Evolutionary conservation across 208 protist species (phyloP).

Genomic region (Histomonas meleagridis): DNA sequence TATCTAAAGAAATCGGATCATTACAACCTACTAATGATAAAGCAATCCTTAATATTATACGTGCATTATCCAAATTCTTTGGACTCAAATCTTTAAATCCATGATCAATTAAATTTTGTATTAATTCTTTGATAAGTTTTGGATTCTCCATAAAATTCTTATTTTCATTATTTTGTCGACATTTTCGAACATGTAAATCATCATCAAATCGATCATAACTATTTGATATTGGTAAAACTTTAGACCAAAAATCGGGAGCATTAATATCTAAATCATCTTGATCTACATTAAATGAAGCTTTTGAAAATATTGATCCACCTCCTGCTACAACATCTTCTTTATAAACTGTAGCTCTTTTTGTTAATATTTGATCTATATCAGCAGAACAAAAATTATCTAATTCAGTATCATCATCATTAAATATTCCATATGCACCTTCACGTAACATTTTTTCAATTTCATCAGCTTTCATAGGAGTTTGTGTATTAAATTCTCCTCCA

Average conservation of each 20-base stretch:
- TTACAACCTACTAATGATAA: too few species aligned
- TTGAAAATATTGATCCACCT: not conserved
- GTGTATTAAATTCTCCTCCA: not conserved
- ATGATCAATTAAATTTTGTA: too few species aligned
- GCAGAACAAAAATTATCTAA: not conserved
- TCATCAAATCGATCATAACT: too few species aligned
- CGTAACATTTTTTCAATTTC: slow-evolving; percentile 40
- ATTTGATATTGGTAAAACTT: not conserved
- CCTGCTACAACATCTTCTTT: not conserved
- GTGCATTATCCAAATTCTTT: too few species aligned
- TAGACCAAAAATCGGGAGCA: slow-evolving; percentile 8
- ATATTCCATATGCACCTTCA: slow-evolving; percentile 35
- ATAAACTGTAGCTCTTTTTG: not conserved
- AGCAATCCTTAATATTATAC: too few species aligned
- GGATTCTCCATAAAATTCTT: too few species aligned
- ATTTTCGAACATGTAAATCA: too few species aligned
- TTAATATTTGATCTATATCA: slow-evolving; percentile 27
- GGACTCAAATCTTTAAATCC: too few species aligned
- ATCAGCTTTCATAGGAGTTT: not conserved
- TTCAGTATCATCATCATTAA: slow-evolving; percentile 33
- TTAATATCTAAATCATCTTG: not conserved
- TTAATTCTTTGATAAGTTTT: too few species aligned
- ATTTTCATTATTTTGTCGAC: too few species aligned
- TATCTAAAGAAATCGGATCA: too few species aligned
- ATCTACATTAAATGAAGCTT: not conserved